Percentiles rank a stretch among this genome's conserved stretches.
phyloP scores from a whole-genome alignment of 768 basidiomycete genomes.

The Tylopilus rubrobrunneus region DNA sequence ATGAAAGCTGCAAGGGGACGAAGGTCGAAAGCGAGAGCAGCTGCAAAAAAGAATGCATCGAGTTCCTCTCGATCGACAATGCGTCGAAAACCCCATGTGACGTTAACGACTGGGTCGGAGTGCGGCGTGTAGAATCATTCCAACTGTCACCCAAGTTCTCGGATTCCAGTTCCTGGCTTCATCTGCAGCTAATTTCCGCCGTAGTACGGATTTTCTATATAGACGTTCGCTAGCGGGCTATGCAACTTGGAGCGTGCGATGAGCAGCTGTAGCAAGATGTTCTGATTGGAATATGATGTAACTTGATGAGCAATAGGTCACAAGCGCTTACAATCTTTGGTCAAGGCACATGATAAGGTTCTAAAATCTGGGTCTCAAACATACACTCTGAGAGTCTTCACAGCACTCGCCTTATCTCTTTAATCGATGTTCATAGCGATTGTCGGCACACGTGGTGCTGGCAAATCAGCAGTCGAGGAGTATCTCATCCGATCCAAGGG shows the following conservation, averaged over 20 bases:
- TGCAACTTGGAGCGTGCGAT: neutral
- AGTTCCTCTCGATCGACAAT: conserved; percentile 6
- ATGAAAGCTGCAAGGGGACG: conserved; percentile 66
- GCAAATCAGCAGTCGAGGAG: conserved; percentile 55
- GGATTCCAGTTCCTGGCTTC: neutral
- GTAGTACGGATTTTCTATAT: neutral
- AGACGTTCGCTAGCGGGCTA: neutral
- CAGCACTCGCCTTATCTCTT: neutral
- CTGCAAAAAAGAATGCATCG: conserved; percentile 37
- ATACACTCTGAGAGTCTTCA: neutral
- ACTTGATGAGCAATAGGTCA: too few relatives aligned
- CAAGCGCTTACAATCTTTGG: neutral
- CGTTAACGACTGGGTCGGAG: conserved; percentile 11
- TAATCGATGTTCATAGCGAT: conserved; percentile 58
- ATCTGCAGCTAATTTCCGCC: neutral
- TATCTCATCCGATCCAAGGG: conserved; percentile 53
- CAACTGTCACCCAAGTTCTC: neutral
- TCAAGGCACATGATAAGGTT: neutral
- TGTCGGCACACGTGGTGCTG: conserved; percentile 58
- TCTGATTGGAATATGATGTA: neutral
- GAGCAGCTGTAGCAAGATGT: neutral
- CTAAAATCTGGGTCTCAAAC: too few relatives aligned
- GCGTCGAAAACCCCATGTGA: conserved; percentile 22
- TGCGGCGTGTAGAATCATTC: neutral
- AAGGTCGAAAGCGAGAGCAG: conserved; percentile 46